Evolutionary conservation across 2,329 filamentous ascomycete genomes (phyloP), one percentile per base, ranked within the genome.

Genomic region (Colletotrichum liaoningense): DNA sequence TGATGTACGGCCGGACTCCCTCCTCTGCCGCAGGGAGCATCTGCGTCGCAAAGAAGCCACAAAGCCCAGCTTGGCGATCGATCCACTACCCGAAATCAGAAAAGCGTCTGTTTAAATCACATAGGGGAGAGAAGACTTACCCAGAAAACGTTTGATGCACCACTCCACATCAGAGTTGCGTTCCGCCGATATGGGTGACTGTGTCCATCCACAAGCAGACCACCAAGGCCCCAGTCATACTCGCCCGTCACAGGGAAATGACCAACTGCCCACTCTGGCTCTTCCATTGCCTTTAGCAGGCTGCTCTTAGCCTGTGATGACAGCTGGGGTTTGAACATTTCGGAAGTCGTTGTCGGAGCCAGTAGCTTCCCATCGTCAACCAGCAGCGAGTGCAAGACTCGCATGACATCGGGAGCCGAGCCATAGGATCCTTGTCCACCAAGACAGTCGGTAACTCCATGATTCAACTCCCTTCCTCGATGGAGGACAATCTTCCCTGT

Each of bases 301-400:
- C 52, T n/a, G 30, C 14, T 63, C 35, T 72, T 72, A 4, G 63
- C 30, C 49, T 33, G 14, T 1, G 73, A 76, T 12, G 54, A 79
- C 0, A 90, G 82, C 57, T 88, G 88, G 0, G 87, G 82, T 66
- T 79, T 76, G 75, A 89, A 89, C 79, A 90, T 83, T 56, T 81
- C 75, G 1, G 84, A 80, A 0, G 86, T 81, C 0, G 83, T 87
- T 4, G 78, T 78, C 0, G 80, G 79, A 24, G 79, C 81, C 7
- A 91, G 81, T 0, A 90, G 75, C 55, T 82, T 85, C 4, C 84
- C 85, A 65, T 90, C 88, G 58, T 89, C 84, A 1, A 79, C 78
- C 0, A 89, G 80, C 1, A 91, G 77, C 2, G 86, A 87, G 3
- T 79, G 80, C 3, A 88, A 76, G 5, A 90, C 77, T 46, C 83